Evolutionary conservation across 1,284 basidiomycete genomes (phyloP).

Genomic region (Boletus sp.): DNA sequence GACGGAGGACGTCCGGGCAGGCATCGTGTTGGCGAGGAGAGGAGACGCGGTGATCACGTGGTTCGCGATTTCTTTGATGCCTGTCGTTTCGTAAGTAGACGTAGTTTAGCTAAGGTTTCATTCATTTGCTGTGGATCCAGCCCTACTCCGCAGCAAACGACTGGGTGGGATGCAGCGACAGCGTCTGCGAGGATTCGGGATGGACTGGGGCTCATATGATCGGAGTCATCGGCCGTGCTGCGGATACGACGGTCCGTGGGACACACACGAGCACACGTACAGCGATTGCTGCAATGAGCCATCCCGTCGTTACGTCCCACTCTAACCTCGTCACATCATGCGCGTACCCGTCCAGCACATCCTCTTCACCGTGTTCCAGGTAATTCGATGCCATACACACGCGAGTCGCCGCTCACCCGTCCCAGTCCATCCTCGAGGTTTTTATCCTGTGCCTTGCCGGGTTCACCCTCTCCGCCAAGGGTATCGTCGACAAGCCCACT

Average conservation of each 20-base stretch:
- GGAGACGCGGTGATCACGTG: not conserved
- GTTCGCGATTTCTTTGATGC: not conserved
- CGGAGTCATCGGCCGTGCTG: no score
- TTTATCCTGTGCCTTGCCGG: slow-evolving; percentile 85
- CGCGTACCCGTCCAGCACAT: slow-evolving; percentile 13
- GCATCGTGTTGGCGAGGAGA: not conserved
- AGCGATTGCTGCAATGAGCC: no score
- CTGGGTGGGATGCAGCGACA: no score
- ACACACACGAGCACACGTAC: not conserved
- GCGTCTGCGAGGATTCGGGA: no score
- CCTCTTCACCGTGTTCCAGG: slow-evolving; percentile 30
- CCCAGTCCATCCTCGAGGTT: slow-evolving; percentile 84
- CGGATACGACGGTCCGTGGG: no score
- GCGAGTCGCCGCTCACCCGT: slow-evolving; percentile 11
- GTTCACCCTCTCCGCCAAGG: slow-evolving; percentile 74
- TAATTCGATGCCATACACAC: no score
- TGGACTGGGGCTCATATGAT: no score
- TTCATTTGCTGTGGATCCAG: no score
- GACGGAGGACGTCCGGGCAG: slow-evolving; percentile 7
- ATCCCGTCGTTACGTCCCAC: no score
- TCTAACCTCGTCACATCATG: not conserved
- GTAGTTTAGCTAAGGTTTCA: no score
- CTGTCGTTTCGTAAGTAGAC: no score
- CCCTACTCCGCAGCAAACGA: no score
- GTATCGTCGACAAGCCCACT: slow-evolving; percentile 84